Evolutionary conservation across 805 yeast genomes (phyloP).

Genomic region (Pichia scutulata): DNA sequence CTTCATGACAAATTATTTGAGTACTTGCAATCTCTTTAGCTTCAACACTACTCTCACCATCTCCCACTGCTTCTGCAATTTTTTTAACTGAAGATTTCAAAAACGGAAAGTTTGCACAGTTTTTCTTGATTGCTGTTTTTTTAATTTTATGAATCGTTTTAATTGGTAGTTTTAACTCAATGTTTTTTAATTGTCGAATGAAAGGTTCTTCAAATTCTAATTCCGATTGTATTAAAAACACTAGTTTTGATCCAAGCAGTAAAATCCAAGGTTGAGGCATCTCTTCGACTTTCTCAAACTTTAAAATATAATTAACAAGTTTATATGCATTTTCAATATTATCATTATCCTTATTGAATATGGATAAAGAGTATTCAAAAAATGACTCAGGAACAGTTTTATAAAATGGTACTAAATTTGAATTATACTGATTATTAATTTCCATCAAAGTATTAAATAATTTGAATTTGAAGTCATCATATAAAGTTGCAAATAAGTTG

Average conservation of each 20-base stretch:
- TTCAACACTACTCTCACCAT: background rate
- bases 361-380: background rate
- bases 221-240: background rate
- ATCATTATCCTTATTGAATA: background rate
- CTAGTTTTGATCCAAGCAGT: background rate
- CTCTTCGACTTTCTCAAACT: background rate
- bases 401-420: background rate
- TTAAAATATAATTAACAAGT: background rate
- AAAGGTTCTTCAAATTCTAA: background rate
- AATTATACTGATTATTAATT: background rate
- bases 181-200: background rate
- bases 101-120: background rate
- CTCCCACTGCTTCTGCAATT: background rate
- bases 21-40: background rate
- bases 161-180: background rate
- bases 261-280: constrained; percentile 5
- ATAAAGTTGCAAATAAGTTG: background rate
- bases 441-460: background rate
- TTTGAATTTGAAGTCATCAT: background rate
- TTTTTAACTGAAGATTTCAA: background rate
- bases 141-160: background rate
- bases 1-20: background rate
- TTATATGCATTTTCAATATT: background rate
- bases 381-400: background rate
- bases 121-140: background rate